Evolutionary conservation across 768 basidiomycete genomes (phyloP).

Genomic region (Russula emetica): DNA sequence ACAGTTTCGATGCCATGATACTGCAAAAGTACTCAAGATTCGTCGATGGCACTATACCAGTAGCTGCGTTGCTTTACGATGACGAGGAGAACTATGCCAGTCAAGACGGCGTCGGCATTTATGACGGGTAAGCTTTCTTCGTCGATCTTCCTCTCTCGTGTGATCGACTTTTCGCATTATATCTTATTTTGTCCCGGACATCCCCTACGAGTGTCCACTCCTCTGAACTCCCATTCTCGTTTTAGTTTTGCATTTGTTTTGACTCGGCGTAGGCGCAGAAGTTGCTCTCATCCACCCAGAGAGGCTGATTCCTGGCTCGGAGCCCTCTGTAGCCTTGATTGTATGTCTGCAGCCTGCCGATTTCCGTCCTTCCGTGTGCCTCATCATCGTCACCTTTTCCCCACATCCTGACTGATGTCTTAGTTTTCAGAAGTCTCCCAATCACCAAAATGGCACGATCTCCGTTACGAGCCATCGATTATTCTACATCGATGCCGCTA

Average conservation of each 20-base stretch:
- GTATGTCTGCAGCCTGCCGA: neutral
- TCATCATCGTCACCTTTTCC: neutral
- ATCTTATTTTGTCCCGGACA: neutral
- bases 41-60: slow-evolving; percentile 74
- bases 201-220: neutral
- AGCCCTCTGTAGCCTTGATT: neutral
- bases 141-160: neutral
- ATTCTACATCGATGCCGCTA: slow-evolving; percentile 65
- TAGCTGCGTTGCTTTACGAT: slow-evolving; percentile 68
- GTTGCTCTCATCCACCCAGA: neutral
- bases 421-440: slow-evolving; percentile 77
- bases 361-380: neutral
- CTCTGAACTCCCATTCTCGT: neutral
- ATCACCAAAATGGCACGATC: slow-evolving; percentile 70
- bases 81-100: slow-evolving; percentile 73
- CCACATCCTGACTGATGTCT: slow-evolving; percentile 32
- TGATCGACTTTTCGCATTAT: neutral
- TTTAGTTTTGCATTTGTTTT: neutral
- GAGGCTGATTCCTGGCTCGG: neutral
- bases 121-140: slow-evolving; percentile 68
- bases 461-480: slow-evolving; percentile 80
- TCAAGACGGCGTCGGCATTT: slow-evolving; percentile 83
- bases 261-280: neutral
- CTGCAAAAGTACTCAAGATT: slow-evolving; percentile 51
- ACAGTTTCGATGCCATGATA: slow-evolving; percentile 11